These are phyloP conservation scores for Solanum sejunctum DNA, from an alignment of 257 asterid genomes.

Conservation along the genomic window DNA sequence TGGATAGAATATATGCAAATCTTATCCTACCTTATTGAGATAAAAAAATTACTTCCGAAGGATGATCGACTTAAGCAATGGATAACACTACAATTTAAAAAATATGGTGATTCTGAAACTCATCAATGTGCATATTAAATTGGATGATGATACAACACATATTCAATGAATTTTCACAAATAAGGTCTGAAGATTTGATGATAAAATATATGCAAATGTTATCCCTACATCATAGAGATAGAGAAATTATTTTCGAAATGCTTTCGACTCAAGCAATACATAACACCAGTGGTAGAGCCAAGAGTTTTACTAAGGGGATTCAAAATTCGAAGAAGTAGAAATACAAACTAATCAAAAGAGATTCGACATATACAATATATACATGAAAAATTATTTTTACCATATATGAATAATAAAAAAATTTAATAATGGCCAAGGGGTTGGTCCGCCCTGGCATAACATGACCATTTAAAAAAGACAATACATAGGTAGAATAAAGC, in stretches of 20 bases:
- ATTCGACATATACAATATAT: too few relatives aligned
- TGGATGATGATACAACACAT: neutral
- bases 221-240: neutral
- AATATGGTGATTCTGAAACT: too few relatives aligned
- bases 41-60: accelerated
- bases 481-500: neutral
- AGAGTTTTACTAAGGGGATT: too few relatives aligned
- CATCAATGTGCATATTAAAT: neutral
- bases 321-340: too few relatives aligned
- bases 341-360: too few relatives aligned
- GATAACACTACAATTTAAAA: neutral
- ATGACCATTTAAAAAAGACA: neutral
- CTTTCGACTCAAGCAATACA: neutral
- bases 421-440: too few relatives aligned
- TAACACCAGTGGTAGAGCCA: neutral
- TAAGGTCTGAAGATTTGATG: neutral
- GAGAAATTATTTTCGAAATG: accelerated
- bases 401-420: too few relatives aligned
- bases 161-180: neutral
- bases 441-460: too few relatives aligned
- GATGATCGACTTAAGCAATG: neutral
- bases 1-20: accelerated
- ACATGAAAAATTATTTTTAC: too few relatives aligned
- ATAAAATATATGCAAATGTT: accelerated
- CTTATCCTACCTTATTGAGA: accelerated